Base-by-base conservation (phyloP, 148 eudicot species). In the Nyssa sinensis region DNA sequence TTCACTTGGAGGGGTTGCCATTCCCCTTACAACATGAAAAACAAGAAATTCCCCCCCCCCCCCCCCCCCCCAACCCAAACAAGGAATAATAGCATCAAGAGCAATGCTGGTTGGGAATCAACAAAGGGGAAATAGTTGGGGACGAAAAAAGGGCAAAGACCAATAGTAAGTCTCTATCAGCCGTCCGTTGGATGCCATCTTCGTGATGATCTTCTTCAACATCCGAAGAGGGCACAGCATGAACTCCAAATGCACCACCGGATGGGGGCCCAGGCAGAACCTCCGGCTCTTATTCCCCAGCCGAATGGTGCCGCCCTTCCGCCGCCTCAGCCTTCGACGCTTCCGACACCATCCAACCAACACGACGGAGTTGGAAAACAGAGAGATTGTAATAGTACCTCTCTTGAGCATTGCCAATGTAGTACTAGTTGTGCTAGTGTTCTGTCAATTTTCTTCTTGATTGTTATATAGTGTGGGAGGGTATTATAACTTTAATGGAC, bases 91-190 rank as follows among this genome's bases (percentile, higher is more conserved):
- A 9, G 30, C 41, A 23, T 1, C 21, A 33, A 66, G 28, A 37
- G 3, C 9, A 16, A 17, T n/a, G n/a, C 3, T 72, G 6, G 2
- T 57, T 70, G 14, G 62, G 7, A 59, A 66, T 83, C 57, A 92
- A 80, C 91, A 90, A 51, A 90, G 74, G 12, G 97, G 97, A 76
- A 93, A 90, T 29, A 86, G 65, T 55, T 88, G 93, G 25, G 97
- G 91, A 68, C 97, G 83, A 69, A 93, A 74, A 28, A 93, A 72
- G 13, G 93, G 82, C 77, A 90, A 82, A 6, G 95, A 81, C 80
- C 88, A 79, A 72, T 85, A 82, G 75, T 76, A 93, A 63, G 85
- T 89, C 61, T 90, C 90, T n/a, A 86, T 63, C 59, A 87, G 44
- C 14, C 78, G 63, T 59, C 87, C 86, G 80, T 85, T 80, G 0